Conservation (phyloP, 352 stramenopile genomes). For the Phytophthora hibernalis region DNA sequence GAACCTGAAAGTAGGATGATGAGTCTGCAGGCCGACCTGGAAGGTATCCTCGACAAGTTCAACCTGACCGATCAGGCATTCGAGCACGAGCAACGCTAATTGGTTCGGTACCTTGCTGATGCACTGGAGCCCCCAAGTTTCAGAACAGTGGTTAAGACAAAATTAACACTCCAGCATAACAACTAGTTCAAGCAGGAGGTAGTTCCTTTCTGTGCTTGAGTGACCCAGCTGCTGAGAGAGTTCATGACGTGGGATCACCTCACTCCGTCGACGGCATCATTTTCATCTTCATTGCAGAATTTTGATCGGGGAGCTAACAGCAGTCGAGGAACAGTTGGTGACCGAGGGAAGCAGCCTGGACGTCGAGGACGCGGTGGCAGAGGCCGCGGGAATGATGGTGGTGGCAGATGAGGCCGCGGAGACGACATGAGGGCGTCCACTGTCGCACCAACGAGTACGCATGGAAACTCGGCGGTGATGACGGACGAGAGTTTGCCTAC, state of each 20-base stretch:
- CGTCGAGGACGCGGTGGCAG: background rate
- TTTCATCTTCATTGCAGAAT: background rate
- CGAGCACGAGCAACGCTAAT: background rate
- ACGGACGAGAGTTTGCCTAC: background rate
- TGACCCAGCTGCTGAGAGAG: background rate
- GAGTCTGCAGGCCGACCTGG: background rate
- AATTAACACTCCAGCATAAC: background rate
- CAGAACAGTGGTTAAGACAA: background rate
- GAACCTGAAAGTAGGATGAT: slow-evolving; percentile 2
- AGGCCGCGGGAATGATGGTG: background rate
- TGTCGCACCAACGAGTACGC: background rate
- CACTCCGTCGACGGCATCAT: background rate
- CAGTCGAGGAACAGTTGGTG: background rate
- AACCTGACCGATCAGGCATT: background rate
- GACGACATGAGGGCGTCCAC: background rate
- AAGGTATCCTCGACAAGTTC: background rate
- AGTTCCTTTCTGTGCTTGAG: background rate
- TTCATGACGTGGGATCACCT: slow-evolving; percentile 8
- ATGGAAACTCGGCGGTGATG: background rate
- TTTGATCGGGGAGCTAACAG: background rate
- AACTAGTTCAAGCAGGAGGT: background rate
- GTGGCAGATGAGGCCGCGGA: background rate
- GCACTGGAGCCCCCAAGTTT: background rate
- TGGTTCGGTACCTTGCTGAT: background rate
- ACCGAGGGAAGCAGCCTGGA: background rate